These are phyloP conservation scores for Noccaea caerulescens DNA, from an alignment of 345 rosid species.

Conservation along the genomic window DNA sequence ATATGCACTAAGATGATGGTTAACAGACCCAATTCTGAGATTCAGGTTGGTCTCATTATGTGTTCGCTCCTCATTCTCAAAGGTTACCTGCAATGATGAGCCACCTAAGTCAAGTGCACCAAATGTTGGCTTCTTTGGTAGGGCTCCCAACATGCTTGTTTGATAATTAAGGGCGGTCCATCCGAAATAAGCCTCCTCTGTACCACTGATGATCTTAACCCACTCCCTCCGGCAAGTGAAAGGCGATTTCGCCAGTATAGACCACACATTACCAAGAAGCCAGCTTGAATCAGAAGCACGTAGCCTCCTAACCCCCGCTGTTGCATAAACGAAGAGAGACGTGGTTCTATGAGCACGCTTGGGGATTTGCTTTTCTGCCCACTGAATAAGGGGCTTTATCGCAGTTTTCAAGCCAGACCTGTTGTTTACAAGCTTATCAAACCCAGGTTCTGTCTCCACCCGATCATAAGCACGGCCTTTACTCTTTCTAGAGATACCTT, in stretches of 20 bases:
- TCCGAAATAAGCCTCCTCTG: constrained; percentile 94
- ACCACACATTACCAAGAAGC: constrained; percentile 88
- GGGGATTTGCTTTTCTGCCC: constrained; percentile 97
- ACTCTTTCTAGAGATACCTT: constrained; percentile 71
- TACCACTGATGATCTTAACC: constrained; percentile 86
- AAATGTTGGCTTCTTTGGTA: constrained; percentile 76
- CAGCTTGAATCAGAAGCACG: constrained; percentile 80
- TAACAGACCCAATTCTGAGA: constrained; percentile 77
- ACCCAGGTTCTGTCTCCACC: constrained; percentile 98
- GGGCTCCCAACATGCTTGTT: constrained; percentile 64
- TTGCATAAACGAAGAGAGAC: constrained; percentile 87
- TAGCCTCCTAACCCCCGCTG: constrained; percentile 95
- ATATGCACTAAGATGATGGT: constrained; percentile 90
- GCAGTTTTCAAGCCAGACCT: constrained; percentile 77
- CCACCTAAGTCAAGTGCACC: constrained; percentile 99
- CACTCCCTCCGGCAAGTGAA: constrained; percentile 76
- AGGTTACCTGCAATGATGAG: constrained; percentile 97
- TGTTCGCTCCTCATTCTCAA: constrained; percentile 69
- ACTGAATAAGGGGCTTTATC: constrained; percentile 76
- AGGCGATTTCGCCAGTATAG: constrained; percentile 74
- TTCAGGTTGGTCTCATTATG: constrained; percentile 65
- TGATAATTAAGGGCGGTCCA: constrained; percentile 95
- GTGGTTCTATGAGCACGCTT: constrained; percentile 74
- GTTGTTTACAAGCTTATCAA: constrained; percentile 79
- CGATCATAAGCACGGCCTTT: constrained; percentile 94